Base-by-base conservation (phyloP, 2,329 filamentous ascomycete genomes). In the Trichophyton mentagrophytes region DNA sequence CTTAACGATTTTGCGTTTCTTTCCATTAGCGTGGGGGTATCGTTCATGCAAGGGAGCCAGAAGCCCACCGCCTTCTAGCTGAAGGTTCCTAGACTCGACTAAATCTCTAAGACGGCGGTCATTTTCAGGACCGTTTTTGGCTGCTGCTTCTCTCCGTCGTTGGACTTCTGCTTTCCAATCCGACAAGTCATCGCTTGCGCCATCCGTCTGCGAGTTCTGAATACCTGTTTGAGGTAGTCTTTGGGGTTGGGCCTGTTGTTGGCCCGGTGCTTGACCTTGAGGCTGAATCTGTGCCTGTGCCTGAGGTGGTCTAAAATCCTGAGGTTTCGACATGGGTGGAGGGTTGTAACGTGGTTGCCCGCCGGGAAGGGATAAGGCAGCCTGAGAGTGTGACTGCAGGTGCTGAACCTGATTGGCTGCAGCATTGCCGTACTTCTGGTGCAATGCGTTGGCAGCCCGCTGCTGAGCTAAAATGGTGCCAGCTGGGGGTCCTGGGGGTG, bases 181-280 rank as follows among this genome's bases (percentile, higher is more conserved):
- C 3, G 82, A 82, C 47, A 83, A 73, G 2, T 80, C 79, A 64
- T 85, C 86, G 56, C 73, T 78, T 36, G 87, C 77, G 58, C 91
- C 92, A 69, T 97, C 92, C 13, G 86, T 86, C 72, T 96, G 88
- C 25, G 84, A 74, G 56, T 77, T 77, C 57, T 73, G 71, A 58
- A 79, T 67, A 13, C 74, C 75, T 27, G 74, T 71, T 59, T 76
- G 74, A 20, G 36, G n/a, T 25, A 57, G 9, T 30, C 40, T 40
- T 40, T 73, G 68, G 55, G 69, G 66, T 9, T 46, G 44, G 6
- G 22, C n/a, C 63, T 72, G 72, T 9, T 69, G 66, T 22, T 71
- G 69, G 58, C 71, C 71, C 46, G 75, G 75, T 49, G 75, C 76
- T 47, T 72, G 65, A n/a, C 25, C 15, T 51, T 75, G 73, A 69